These are phyloP conservation scores for Rhodamnia argentea DNA, from an alignment of 345 rosid genomes.

Conservation along the genomic window DNA sequence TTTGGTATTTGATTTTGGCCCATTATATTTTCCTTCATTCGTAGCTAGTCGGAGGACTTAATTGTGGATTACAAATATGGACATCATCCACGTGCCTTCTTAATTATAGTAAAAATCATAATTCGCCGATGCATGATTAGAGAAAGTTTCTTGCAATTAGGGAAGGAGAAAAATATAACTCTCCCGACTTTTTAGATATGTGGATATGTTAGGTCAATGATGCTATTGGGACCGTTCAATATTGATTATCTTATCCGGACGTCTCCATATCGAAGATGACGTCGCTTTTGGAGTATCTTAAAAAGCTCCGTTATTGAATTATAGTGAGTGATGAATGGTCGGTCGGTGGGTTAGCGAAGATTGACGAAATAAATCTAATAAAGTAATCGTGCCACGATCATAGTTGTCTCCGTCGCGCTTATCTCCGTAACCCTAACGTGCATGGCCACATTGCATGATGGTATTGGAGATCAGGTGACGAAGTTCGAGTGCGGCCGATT, in stretches of 20 bases:
- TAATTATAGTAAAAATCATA: too few species aligned
- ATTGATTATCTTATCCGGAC: too few species aligned
- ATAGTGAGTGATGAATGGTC: neutral
- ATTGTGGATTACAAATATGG: neutral
- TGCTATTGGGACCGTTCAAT: too few species aligned
- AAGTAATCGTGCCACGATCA: neutral
- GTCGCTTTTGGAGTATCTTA: neutral
- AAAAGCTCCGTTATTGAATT: neutral
- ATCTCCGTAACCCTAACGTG: neutral
- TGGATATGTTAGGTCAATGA: too few species aligned
- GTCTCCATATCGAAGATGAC: neutral
- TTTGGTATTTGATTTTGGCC: neutral
- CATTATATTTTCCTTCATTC: neutral
- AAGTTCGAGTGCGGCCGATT: slow-evolving; percentile 30
- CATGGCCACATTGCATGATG: neutral
- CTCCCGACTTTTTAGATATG: too few species aligned
- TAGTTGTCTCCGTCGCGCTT: neutral
- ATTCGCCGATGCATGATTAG: too few species aligned
- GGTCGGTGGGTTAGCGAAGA: neutral
- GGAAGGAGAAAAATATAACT: too few species aligned
- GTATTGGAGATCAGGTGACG: slow-evolving; percentile 10
- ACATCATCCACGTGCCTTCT: neutral
- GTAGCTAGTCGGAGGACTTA: too few species aligned
- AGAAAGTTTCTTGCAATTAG: too few species aligned
- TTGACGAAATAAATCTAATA: neutral